Percentiles rank a stretch among this genome's conserved stretches.
phyloP scores from a whole-genome alignment of 148 eudicot genomes.

The Amaranthus hypochondriacus region DNA sequence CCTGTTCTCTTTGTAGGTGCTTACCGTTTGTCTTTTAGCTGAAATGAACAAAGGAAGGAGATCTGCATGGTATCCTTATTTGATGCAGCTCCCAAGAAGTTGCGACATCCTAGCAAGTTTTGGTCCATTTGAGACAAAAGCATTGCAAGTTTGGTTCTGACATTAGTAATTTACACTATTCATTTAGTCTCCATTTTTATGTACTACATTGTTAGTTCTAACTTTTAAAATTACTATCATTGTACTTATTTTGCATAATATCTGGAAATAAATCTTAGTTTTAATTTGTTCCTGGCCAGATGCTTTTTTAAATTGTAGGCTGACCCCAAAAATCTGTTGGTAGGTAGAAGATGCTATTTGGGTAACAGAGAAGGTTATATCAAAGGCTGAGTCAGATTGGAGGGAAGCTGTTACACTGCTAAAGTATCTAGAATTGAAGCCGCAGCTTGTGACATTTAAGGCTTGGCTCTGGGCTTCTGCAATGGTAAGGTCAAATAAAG shows the following conservation, averaged over 20 bases:
- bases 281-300: background rate
- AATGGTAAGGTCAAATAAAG: slow-evolving; percentile 45
- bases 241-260: too few species aligned
- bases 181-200: slow-evolving; percentile 1
- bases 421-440: slow-evolving; percentile 52
- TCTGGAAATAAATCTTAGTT: background rate
- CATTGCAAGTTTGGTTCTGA: slow-evolving; percentile 65
- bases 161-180: slow-evolving; percentile 8
- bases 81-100: slow-evolving; percentile 69
- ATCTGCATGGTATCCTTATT: slow-evolving; percentile 80
- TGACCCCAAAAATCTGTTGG: slow-evolving; percentile 24
- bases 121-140: slow-evolving; percentile 66
- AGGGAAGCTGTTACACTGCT: slow-evolving; percentile 47
- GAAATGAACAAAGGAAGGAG: slow-evolving; percentile 75
- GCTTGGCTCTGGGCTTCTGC: slow-evolving; percentile 98
- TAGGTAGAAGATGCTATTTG: slow-evolving; percentile 90
- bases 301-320: slow-evolving; percentile 5
- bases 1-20: slow-evolving; percentile 42
- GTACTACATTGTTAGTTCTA: background rate
- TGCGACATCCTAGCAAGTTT: slow-evolving; percentile 66
- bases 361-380: slow-evolving; percentile 65
- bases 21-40: slow-evolving; percentile 62
- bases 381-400: slow-evolving; percentile 63
- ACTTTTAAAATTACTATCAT: background rate
- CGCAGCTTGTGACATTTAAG: slow-evolving; percentile 48